Base-by-base conservation (phyloP, 192 early-diverging fungal species). In the Cladochytrium replicatum region DNA sequence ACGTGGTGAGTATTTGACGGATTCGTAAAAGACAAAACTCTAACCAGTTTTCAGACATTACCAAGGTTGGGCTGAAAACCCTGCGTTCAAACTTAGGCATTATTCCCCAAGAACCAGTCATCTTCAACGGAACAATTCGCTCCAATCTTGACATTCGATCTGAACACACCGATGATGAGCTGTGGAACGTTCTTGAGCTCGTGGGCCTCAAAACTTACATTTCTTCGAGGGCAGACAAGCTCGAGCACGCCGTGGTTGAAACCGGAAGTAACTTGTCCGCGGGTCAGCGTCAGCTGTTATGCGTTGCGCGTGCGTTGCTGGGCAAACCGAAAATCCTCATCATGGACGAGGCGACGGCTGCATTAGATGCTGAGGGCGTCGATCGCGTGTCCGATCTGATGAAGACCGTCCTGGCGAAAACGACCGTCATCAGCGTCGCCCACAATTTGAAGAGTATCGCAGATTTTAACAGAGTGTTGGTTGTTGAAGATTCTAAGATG, bases 371-470 rank as follows among this genome's bases (percentile, higher is more conserved):
- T 23, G 61, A 50, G 43, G 63, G 72, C 0, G 68, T 69, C n/a
- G 52, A 68, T n/a, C 68, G 67, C 32, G 87, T 88, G 55, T 85
- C 87, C 55, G 54, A 61, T 23, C 82, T 81, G 0, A 85, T 90
- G 37, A 78, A 80, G 28, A 68, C 75, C 31, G 65, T 66, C 37
- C 84, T 88, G 60, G 57, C 59, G 27, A 48, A 77, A 34, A 75
- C 84, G 6, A 80, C 87, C 2, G 52, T 90, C 29, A 47, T 89
- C 24, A 82, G 80, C 37, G 82, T 89, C 58, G 87, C 87, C 13
- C 87, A 90, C n/a, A n/a, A n/a, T n/a, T n/a, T n/a, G n/a, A n/a
- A n/a, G n/a, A n/a, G n/a, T n/a, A n/a, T n/a, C n/a, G n/a, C n/a
- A n/a, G n/a, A n/a, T n/a, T n/a, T n/a, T n/a, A n/a, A n/a, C n/a